Base-by-base conservation (phyloP, 768 basidiomycete genomes). In the Clitopilus passeckerianus region DNA sequence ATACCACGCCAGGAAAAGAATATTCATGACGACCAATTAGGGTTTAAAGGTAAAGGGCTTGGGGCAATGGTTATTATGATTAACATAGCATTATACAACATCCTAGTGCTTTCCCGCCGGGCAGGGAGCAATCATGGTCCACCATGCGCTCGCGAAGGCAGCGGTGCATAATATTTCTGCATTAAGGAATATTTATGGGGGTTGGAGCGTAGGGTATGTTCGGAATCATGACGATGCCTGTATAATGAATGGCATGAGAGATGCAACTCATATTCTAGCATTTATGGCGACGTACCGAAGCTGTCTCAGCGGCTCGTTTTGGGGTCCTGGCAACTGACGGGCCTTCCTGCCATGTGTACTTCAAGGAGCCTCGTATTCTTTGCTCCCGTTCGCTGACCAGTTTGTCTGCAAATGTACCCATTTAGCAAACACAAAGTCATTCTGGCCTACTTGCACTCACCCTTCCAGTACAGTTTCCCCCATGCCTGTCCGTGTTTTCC, bases 401-500 rank as follows among this genome's bases (percentile, higher is more conserved):
- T 65, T 84, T 81, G 52, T 89, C 90, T 91, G 61, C 27, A 30
- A 30, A 30, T 1, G 16, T 54, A 52, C 33, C 57, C 46, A 57
- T 15, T 23, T 16, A 15, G 43, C n/a, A 59, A 57, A 37, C 56
- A 52, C n/a, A 50, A 59, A 34, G 56, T 37, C 8, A 44, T 20
- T 34, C 37, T 54, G n/a, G 53, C 55, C 46, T 2, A n/a, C 24
- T 22, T 12, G 20, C 16, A 73, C 85, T 60, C 56, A 92, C 92
- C 90, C 76, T 80, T 85, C 90, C 91, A 94, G 58, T 85, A 79
- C 5, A 93, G 74, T 60, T 77, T 76, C 6, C 92, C 92, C 93
- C 93, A 94, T 16, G 84, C 91, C 70, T 87, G 92, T 1, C 92
- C 92, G 64, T 92, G 89, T 24, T 71, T 77, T 24, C 91, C 91